Conservation (phyloP, 805 yeast genomes). For the Lachancea lanzarotensis region DNA sequence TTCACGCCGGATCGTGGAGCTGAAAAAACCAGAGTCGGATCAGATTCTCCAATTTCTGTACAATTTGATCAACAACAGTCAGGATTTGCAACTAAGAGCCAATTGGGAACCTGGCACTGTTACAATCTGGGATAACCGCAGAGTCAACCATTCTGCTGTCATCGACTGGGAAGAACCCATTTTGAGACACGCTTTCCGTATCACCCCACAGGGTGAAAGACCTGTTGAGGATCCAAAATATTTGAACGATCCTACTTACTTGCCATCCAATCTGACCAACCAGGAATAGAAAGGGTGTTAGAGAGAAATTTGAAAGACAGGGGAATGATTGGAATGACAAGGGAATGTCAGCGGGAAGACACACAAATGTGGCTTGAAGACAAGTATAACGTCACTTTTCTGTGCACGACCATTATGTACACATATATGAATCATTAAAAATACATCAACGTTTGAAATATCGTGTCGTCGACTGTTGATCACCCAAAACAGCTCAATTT, state of each 20-base stretch:
- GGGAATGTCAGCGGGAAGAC: too few relatives aligned
- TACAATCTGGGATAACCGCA: slow-evolving; percentile 75
- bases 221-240: slow-evolving; percentile 49
- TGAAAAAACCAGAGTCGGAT: slow-evolving; percentile 67
- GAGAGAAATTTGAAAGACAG: too few relatives aligned
- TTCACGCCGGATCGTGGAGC: slow-evolving; percentile 60
- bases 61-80: slow-evolving; percentile 44
- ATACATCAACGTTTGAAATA: too few relatives aligned
- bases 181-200: slow-evolving; percentile 66
- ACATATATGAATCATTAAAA: too few relatives aligned
- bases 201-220: slow-evolving; percentile 67
- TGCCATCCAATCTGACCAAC: slow-evolving; percentile 10
- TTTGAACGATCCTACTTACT: slow-evolving; percentile 21
- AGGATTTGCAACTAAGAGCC: slow-evolving; percentile 66
- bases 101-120: slow-evolving; percentile 65
- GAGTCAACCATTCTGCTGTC: slow-evolving; percentile 61
- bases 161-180: slow-evolving; percentile 65
- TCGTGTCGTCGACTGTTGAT: too few relatives aligned
- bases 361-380: too few relatives aligned
- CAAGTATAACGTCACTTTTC: too few relatives aligned
- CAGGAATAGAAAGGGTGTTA: not conserved
- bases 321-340: too few relatives aligned
- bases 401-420: too few relatives aligned
- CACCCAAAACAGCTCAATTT: too few relatives aligned
- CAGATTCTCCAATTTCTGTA: slow-evolving; percentile 51